Conservation (phyloP, 805 yeast species). For the Starmerella apicola region DNA sequence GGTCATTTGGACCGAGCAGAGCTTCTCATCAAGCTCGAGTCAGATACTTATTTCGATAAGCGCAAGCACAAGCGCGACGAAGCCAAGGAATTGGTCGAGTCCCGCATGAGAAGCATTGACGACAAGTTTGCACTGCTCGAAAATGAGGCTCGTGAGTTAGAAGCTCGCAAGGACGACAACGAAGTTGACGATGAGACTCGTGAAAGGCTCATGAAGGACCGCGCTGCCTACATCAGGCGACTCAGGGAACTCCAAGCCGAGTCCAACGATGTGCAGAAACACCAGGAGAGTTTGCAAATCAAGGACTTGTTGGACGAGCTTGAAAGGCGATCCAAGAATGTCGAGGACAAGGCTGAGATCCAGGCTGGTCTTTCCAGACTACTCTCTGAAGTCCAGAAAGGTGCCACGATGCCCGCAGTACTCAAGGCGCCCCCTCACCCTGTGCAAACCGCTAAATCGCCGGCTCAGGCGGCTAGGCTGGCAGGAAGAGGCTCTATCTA, state of each 20-base stretch:
- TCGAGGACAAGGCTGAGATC: conserved; percentile 9
- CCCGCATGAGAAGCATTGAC: conserved; percentile 19
- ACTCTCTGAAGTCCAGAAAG: conserved; percentile 9
- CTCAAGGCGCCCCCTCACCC: conserved; percentile 3
- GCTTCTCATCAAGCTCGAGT: conserved; percentile 24
- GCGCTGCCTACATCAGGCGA: conserved; percentile 46
- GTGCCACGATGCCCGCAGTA: conserved; percentile 13
- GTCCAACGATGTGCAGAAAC: conserved; percentile 51
- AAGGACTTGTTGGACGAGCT: conserved; percentile 18
- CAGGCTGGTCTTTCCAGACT: conserved; percentile 6
- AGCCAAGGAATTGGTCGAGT: not conserved
- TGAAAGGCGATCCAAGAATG: conserved; percentile 10
- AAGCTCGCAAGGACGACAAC: conserved; percentile 56
- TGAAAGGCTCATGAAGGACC: conserved; percentile 7
- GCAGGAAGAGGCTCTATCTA: not conserved
- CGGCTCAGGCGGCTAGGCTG: not conserved
- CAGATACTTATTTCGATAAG: conserved; percentile 6
- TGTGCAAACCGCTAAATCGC: not conserved
- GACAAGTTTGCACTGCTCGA: conserved; percentile 35
- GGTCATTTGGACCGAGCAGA: conserved; percentile 27
- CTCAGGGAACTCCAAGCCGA: conserved; percentile 55
- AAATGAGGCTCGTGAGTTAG: conserved; percentile 39
- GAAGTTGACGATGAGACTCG: conserved; percentile 44
- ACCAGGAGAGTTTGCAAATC: conserved; percentile 11
- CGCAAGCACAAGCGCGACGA: not conserved